These are phyloP conservation scores for Fusarium torreyae DNA, from an alignment of 2,329 filamentous ascomycete species.

Conservation along the genomic window DNA sequence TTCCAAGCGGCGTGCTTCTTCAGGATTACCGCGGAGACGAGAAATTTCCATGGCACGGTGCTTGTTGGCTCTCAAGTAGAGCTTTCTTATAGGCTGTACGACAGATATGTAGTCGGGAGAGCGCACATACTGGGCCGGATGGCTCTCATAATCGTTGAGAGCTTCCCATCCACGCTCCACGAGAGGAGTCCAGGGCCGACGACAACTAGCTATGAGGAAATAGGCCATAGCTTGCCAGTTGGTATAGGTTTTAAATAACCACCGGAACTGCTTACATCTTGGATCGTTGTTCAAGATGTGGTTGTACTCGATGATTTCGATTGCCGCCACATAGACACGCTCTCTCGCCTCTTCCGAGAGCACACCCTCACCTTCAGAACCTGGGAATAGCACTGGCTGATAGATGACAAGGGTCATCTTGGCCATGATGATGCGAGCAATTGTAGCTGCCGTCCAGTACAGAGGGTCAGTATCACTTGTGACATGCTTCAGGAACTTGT, in stretches of 20 bases:
- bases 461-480: slow-evolving; percentile 66
- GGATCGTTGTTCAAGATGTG: slow-evolving; percentile 75
- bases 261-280: slow-evolving; percentile 62
- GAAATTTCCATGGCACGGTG: slow-evolving; percentile 67
- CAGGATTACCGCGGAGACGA: slow-evolving; percentile 64
- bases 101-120: slow-evolving; percentile 64
- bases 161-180: slow-evolving; percentile 67
- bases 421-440: slow-evolving; percentile 79
- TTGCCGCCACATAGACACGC: slow-evolving; percentile 78
- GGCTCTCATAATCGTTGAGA: slow-evolving; percentile 57
- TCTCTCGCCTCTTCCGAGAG: slow-evolving; percentile 75
- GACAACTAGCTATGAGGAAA: slow-evolving; percentile 62
- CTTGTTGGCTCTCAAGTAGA: slow-evolving; percentile 67
- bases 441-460: slow-evolving; percentile 78
- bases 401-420: slow-evolving; percentile 86
- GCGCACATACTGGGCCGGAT: slow-evolving; percentile 61
- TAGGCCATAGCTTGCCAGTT: slow-evolving; percentile 68
- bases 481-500: slow-evolving; percentile 68
- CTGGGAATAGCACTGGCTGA: slow-evolving; percentile 77
- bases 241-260: slow-evolving; percentile 67
- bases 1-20: slow-evolving; percentile 66
- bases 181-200: slow-evolving; percentile 65
- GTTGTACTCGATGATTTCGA: slow-evolving; percentile 81
- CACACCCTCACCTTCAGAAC: slow-evolving; percentile 67
- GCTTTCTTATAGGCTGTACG: slow-evolving; percentile 68